These are phyloP conservation scores for Agarophyton chilense DNA, from an alignment of 23 red algal species.

Conservation along the genomic window DNA sequence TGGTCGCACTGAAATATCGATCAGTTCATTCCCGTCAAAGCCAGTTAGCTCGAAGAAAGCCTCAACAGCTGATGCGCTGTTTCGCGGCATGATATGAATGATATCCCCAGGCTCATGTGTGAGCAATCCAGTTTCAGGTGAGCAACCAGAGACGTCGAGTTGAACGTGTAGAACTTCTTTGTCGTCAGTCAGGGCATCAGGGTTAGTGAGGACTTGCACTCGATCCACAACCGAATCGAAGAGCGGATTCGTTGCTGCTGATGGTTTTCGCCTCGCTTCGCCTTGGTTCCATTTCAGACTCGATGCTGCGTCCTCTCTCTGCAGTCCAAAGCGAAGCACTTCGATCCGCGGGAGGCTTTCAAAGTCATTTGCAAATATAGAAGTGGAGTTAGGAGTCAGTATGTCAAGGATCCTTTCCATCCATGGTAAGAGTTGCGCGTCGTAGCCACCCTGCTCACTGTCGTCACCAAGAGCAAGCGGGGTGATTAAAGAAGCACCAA, in stretches of 20 bases:
- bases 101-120: constrained; percentile 81
- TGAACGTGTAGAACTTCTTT: constrained; percentile 82
- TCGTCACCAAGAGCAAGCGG: constrained; percentile 80
- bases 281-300: not conserved
- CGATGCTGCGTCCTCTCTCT: not conserved
- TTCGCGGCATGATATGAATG: constrained; percentile 78
- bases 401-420: constrained; percentile 21
- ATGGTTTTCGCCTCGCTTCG: not conserved
- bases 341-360: not conserved
- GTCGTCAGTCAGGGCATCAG: constrained; percentile 47
- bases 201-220: constrained; percentile 41
- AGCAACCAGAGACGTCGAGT: constrained; percentile 26
- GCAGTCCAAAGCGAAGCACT: not conserved
- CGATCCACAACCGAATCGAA: constrained; percentile 12
- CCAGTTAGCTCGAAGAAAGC: constrained; percentile 72
- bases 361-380: not conserved
- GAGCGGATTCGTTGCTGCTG: constrained; percentile 5
- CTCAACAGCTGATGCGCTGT: constrained; percentile 54
- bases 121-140: constrained; percentile 8
- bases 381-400: not conserved
- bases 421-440: constrained; percentile 74
- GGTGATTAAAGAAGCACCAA: constrained; percentile 56
- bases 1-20: constrained; percentile 33
- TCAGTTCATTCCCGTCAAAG: constrained; percentile 29
- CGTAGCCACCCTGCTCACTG: constrained; percentile 61